Evolutionary conservation across 805 yeast genomes (phyloP), one percentile per base, ranked within the genome.

Genomic region (Kuraishia cidri): DNA sequence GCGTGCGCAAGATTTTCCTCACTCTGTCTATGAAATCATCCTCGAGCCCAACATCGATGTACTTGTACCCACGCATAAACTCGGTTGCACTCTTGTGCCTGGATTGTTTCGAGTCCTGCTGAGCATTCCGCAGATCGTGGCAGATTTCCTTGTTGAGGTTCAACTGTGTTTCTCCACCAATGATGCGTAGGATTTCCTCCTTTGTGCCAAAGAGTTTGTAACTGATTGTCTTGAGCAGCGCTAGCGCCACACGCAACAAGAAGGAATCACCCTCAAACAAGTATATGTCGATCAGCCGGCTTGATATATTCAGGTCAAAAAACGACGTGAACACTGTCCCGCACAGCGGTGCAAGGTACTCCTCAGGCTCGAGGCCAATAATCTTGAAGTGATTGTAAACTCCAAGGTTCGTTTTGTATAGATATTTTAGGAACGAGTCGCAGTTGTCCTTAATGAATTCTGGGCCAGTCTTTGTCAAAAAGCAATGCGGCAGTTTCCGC

Each of bases 221-320:
- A 29, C 67, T 69, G 13, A 72, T 53, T 26, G 60, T 57, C 16
- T 61, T 59, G 27, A 80, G 46, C 10, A 76, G 47, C 0, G 74
- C 81, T n/a, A 79, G 48, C 2, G 69, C 57, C 8, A 67, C 62
- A 14, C 79, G 62, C 27, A 75, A 52, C 31, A 79, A 46, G 40
- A 76, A 62, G 2, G 66, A 52, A 41, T 73, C 82, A 6, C 79
- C 76, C 46, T 78, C 85, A 47, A 77, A 76, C 8, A 77, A 47
- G 47, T 64, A 65, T 4, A 79, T 58, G 47, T 80, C 88, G 38
- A 80, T 44, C 5, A 79, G 41, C 11, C 74, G 63, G 17, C 64
- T 55, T 6, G 69, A 49, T 1, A 66, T 50, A 22, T 75, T 78
- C 30, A 71, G 51, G 9, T 61, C 47, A 28, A 76, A 45, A 17